phyloP scores from a whole-genome alignment of 169 alveolate species.

The Cryptosporidium muris region DNA sequence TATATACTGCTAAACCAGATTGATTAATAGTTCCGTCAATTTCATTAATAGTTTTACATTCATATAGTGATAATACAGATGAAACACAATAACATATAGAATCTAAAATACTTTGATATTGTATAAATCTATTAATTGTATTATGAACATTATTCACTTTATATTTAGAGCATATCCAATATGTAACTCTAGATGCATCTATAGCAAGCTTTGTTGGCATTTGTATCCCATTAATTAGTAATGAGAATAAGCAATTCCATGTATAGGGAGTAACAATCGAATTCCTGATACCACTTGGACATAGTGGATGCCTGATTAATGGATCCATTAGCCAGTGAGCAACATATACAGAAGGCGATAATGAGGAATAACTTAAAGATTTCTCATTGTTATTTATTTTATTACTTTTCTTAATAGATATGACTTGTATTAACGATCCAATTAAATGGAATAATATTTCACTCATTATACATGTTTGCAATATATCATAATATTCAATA shows the following conservation, averaged over 20 bases:
- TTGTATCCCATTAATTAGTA: slow-evolving; percentile 84
- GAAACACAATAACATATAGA: slow-evolving; percentile 66
- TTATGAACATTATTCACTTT: not conserved
- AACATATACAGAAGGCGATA: slow-evolving; percentile 83
- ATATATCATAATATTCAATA: not conserved
- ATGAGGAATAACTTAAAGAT: slow-evolving; percentile 75
- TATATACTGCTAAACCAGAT: slow-evolving; percentile 28
- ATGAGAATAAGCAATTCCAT: slow-evolving; percentile 80
- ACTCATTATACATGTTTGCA: slow-evolving; percentile 70
- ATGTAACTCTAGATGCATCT: slow-evolving; percentile 83
- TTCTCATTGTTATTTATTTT: not conserved
- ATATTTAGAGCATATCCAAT: slow-evolving; percentile 73
- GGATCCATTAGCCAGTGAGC: slow-evolving; percentile 89
- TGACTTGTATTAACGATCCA: slow-evolving; percentile 82
- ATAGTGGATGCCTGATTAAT: slow-evolving; percentile 86
- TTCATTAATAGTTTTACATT: slow-evolving; percentile 12
- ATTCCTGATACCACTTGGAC: slow-evolving; percentile 82
- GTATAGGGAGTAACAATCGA: slow-evolving; percentile 78
- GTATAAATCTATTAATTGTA: not conserved
- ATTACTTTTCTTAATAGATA: slow-evolving; percentile 55
- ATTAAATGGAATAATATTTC: slow-evolving; percentile 80
- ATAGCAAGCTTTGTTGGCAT: slow-evolving; percentile 85
- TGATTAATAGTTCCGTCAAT: slow-evolving; percentile 22
- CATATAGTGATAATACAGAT: slow-evolving; percentile 48
- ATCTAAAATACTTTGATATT: slow-evolving; percentile 54